Conservation (phyloP, 345 rosid genomes). For the Eucalyptus leucophloia region DNA sequence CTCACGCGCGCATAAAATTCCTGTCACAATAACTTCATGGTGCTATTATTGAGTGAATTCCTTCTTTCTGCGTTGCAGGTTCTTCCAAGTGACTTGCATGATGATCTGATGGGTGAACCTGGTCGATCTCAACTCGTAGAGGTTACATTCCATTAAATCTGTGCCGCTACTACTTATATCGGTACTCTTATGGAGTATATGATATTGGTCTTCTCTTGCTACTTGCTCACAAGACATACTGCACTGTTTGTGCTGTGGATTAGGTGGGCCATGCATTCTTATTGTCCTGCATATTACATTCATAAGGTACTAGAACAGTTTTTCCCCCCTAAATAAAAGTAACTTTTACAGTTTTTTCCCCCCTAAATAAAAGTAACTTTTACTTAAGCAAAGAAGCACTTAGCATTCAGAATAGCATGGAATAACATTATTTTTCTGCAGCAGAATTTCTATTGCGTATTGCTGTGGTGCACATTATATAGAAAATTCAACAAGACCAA, state of each 20-base stretch:
- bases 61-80: conserved; percentile 11
- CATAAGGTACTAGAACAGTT: neutral
- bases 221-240: neutral
- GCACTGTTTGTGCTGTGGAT: neutral
- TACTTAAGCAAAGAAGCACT: neutral
- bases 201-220: neutral
- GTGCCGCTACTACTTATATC: neutral
- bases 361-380: neutral
- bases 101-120: conserved; percentile 31
- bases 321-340: no score
- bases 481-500: neutral
- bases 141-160: conserved; percentile 7
- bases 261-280: neutral
- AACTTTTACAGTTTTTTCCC: no score
- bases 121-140: conserved; percentile 40
- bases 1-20: neutral
- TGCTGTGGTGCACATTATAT: neutral
- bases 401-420: neutral
- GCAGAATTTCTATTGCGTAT: neutral
- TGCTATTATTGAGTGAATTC: neutral
- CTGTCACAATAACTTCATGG: neutral
- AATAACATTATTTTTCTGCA: neutral
- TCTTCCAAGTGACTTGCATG: conserved; percentile 42
- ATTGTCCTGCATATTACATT: neutral
- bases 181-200: neutral